Base-by-base conservation (phyloP, 768 basidiomycete species). In the Leccinellum luteum region DNA sequence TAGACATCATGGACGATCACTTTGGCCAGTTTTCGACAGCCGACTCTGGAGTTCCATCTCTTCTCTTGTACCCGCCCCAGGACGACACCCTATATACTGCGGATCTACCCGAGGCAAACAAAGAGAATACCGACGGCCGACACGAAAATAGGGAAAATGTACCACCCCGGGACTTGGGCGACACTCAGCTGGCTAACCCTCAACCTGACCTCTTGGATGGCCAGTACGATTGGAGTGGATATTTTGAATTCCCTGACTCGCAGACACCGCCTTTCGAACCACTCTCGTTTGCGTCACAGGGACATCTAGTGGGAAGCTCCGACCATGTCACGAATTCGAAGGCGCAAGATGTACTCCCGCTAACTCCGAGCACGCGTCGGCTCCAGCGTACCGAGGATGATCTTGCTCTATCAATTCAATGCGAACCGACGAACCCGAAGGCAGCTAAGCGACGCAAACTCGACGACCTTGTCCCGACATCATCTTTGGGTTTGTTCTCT, bases 401-500 rank as follows among this genome's bases (percentile, higher is more conserved):
- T 48, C 31, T 38, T 41, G 30, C 27, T 38, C 52, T 56, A 7
- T 35, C 41, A 28, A 49, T 34, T 21, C 52, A 56, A 49, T 25
- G 25, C 47, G 59, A 59, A 19, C 50, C 27, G 6, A 35, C 56
- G 12, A 17, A 43, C 8, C 32, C 47, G 28, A 61, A 51, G 49
- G 34, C 12, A 5, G 43, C 51, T 10, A 70, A 70, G 55, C 69
- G 70, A 27, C 64, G 64, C 52, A 70, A 59, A 55, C 53, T 70
- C n/a, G 60, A 72, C 43, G 48, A 60, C 41, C 59, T 60, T 49
- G 60, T 66, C 52, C 66, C 64, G 6, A 45, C 62, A 44, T 66
- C 70, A 44, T 62, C 70, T 28, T 64, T 52, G 32, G 70, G 69
- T 41, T 15, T 70, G 28, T 69, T 70, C 30, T 63, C 54, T 45